Conservation (phyloP, 2,329 filamentous ascomycete species). For the Sarocladium strictum region DNA sequence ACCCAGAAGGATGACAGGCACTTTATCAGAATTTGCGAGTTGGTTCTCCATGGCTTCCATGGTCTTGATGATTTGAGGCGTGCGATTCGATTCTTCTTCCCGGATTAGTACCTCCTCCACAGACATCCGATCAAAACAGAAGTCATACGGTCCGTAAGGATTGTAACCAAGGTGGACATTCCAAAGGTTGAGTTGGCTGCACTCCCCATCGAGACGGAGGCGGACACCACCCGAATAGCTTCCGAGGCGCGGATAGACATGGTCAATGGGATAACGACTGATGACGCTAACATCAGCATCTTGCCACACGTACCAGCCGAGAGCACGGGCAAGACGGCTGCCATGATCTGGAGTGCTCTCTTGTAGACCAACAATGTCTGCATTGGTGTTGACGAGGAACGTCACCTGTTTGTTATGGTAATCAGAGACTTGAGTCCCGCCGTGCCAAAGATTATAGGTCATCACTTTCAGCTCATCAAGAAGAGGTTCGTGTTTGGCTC, state of each 20-base stretch:
- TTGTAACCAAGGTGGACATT: constrained; percentile 29
- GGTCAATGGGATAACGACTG: constrained; percentile 32
- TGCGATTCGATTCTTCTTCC: constrained; percentile 30
- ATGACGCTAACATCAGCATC: constrained; percentile 27
- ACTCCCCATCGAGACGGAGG: constrained; percentile 27
- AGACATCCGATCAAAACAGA: constrained; percentile 31
- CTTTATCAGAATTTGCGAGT: constrained; percentile 22
- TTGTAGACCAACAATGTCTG: constrained; percentile 32
- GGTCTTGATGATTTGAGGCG: constrained; percentile 30
- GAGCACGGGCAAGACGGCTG: constrained; percentile 26
- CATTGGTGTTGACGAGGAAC: constrained; percentile 24
- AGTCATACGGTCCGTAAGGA: constrained; percentile 38
- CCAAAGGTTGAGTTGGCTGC: constrained; percentile 28
- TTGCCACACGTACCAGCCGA: constrained; percentile 33
- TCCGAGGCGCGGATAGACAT: constrained; percentile 12
- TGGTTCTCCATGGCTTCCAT: constrained; percentile 25
- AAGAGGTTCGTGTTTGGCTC: constrained; percentile 18
- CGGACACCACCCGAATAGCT: constrained; percentile 21
- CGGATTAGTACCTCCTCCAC: constrained; percentile 26
- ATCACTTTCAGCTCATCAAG: constrained; percentile 29
- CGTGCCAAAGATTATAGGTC: constrained; percentile 34
- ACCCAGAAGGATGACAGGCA: constrained; percentile 31
- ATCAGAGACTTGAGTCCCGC: constrained; percentile 28
- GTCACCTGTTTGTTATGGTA: constrained; percentile 33
- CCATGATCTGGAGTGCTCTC: constrained; percentile 26